Base-by-base conservation (phyloP, 1,284 basidiomycete genomes). In the Apiotrichum laibachii region DNA sequence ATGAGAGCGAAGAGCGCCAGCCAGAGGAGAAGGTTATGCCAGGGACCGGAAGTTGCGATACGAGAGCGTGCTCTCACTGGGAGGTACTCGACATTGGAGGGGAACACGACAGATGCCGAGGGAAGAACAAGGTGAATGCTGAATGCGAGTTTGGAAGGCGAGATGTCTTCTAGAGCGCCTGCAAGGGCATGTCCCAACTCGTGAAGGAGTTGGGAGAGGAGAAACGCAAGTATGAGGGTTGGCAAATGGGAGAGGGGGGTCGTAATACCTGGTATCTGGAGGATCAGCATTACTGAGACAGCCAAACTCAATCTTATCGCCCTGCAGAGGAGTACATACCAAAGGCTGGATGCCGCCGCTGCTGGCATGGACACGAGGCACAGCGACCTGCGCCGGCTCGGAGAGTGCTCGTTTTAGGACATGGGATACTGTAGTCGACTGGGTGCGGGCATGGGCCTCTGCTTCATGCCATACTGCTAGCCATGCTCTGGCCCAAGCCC, bases 251-350 rank as follows among this genome's bases (percentile, higher is more conserved):
- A 70, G 19, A 73, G 54, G 0, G 77, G 77, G 8, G 72, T 61
- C 1, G 75, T 78, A 22, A 78, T 47, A 7, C 77, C 77, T 11
- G 77, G 77, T 49, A 78, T 75, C 76, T 78, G 55, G 10, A 12
- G 12, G 26, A 47, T 21, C 5, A 35, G 49, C 21, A 12, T 42
- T 37, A 22, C 18, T 26, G 4, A 19, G 16, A 19, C 11, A 19
- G 12, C 39, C n/a, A 48, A 12, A 47, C 39, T 31, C 51, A 18
- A 47, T 16, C 43, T 18, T 13, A 13, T 33, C 10, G 10, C 37
- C n/a, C n/a, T 42, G 18, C 21, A 10, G 26, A 31, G 37, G 13
- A 22, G 6, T 12, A 64, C 69, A 50, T 22, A 74, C 73, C 50
- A 74, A 43, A 19, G 71, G 73, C 50, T 71, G 63, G 15, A 75